Evolutionary conservation across 169 alveolate genomes (phyloP), one percentile per base, ranked within the genome.

Genomic region (Cryptosporidium parvum): DNA sequence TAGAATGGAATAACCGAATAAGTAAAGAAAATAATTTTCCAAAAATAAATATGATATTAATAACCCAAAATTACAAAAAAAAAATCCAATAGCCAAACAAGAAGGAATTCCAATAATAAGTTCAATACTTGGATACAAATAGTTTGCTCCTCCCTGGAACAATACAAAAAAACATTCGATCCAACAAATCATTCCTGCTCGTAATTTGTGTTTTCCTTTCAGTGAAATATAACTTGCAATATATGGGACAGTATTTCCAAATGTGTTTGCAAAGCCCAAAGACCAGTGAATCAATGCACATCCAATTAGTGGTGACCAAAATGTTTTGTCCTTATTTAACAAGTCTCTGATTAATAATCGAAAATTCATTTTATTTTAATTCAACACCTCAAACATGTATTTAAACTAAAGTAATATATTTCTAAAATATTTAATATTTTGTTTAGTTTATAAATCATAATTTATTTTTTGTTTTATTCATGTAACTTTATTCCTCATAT

Each of bases 251-350:
- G 70, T 44, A 62, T 80, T 80, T 39, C 89, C 89, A n/a, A 80
- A 48, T 6, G 89, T 80, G 26, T 26, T 37, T 61, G 89, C 51
- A n/a, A 80, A 62, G 0, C 89, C 89, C 37, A 80, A 69, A 37
- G 89, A 80, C 89, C 89, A 80, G 45, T 80, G 89, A 48, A 80
- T 80, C 35, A 80, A 16, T 37, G 80, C 37, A n/a, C 75, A 59
- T 23, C 89, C 89, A 42, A 65, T 65, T 37, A 80, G 4, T 62
- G 89, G 80, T 26, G 62, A 42, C 75, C 72, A 80, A 80, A 59
- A 80, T 0, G 33, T 51, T 39, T 35, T 59, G n/a, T 65, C 70
- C 29, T 39, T 56, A 56, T 26, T 7, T 56, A 56, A 5, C 37
- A 56, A 16, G 67, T 56, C 67, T 23, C 67, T 26, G 37, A 56